These are phyloP conservation scores for Torulaspora delbrueckii DNA, from an alignment of 805 yeast genomes.

Conservation along the genomic window DNA sequence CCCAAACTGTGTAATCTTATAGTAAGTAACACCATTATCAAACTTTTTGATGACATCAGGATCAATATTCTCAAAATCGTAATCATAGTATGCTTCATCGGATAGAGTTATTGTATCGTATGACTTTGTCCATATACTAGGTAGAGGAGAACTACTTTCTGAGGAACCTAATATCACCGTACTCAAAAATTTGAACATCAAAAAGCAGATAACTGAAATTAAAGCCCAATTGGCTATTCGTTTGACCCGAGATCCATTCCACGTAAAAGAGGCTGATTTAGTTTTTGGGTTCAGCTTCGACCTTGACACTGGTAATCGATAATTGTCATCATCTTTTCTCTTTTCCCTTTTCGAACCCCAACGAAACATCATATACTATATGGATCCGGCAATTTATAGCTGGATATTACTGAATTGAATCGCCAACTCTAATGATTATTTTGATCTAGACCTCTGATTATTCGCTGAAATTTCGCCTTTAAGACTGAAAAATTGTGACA, in stretches of 20 bases:
- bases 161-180: not conserved
- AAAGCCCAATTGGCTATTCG: conserved; percentile 7
- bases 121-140: not conserved
- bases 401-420: not conserved
- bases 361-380: conserved; percentile 2
- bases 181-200: not conserved
- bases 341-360: conserved; percentile 10
- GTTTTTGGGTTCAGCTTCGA: conserved; percentile 14
- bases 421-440: too few relatives aligned
- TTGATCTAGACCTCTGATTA: not conserved
- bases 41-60: conserved; percentile 31
- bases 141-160: not conserved
- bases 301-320: conserved; percentile 12
- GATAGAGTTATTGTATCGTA: conserved; percentile 19
- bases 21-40: conserved; percentile 39
- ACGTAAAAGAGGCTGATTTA: not conserved
- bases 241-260: conserved; percentile 2
- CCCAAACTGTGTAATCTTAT: conserved; percentile 36
- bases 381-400: too few relatives aligned
- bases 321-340: conserved; percentile 14
- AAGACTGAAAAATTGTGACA: not conserved
- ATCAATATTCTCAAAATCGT: conserved; percentile 36
- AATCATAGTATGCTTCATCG: conserved; percentile 34
- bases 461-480: not conserved
- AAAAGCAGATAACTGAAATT: not conserved